A percentile compares a stretch with the other conserved stretches of the same genome.
phyloP scores from a whole-genome alignment of 148 eudicot genomes.

The Heliamphora exappendiculata region DNA sequence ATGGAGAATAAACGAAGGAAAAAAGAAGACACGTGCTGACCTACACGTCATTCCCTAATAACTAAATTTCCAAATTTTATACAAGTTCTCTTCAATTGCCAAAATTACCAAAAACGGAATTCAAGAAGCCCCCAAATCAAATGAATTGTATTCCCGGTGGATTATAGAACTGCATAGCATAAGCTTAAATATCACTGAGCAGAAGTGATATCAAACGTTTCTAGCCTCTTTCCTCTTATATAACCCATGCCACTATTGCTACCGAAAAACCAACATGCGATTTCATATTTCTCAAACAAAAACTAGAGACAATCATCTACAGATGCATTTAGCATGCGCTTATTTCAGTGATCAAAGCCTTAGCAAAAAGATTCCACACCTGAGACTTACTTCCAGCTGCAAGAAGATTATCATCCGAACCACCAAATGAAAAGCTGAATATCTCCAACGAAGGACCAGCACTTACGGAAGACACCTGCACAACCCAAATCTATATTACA shows the following conservation, averaged over 20 bases:
- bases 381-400: constrained; percentile 89
- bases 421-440: constrained; percentile 76
- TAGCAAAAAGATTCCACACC: constrained; percentile 30
- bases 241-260: too few species aligned
- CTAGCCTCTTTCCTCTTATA: background rate
- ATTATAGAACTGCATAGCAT: background rate
- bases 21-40: background rate
- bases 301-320: background rate
- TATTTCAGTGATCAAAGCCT: background rate
- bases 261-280: too few species aligned
- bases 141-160: background rate
- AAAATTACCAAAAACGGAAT: background rate
- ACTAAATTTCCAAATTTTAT: background rate
- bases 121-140: background rate
- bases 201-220: background rate
- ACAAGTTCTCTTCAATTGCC: background rate
- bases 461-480: constrained; percentile 60
- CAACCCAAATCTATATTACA: too few species aligned
- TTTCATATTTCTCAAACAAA: background rate
- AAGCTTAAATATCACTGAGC: background rate
- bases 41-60: background rate
- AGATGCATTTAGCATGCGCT: background rate
- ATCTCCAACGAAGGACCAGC: constrained; percentile 74
- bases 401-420: constrained; percentile 56
- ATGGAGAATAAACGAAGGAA: too few species aligned